These are phyloP conservation scores for Urochloa ruziziensis DNA, from an alignment of 176 grass and related monocot species.

Conservation along the genomic window DNA sequence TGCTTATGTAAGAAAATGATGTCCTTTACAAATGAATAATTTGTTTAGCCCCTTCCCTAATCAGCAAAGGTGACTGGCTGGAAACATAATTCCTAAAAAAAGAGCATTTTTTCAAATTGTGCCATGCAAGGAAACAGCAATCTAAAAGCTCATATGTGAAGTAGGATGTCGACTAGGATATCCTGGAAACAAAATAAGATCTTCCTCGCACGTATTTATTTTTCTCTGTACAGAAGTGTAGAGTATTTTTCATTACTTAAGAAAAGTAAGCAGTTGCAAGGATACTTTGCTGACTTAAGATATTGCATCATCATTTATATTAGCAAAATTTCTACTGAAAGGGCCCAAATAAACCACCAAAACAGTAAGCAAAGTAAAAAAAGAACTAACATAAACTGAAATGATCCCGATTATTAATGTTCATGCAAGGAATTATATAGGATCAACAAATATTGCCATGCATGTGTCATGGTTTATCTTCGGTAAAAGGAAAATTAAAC, in stretches of 20 bases:
- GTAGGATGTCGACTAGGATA: not conserved
- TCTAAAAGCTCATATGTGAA: not conserved
- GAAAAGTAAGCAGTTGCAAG: conserved; percentile 8
- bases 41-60: not conserved
- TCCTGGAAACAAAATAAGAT: conserved; percentile 16
- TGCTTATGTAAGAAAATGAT: not conserved
- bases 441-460: not conserved
- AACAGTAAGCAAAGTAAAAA: not conserved
- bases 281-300: conserved; percentile 15
- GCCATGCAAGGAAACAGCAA: conserved; percentile 23
- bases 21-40: not conserved
- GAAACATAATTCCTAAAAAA: too few species aligned
- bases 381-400: not conserved
- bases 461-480: not conserved
- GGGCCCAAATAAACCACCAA: not conserved
- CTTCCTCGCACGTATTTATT: not conserved
- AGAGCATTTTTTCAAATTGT: not conserved
- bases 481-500: conserved; percentile 7
- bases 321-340: not conserved
- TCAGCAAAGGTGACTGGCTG: conserved; percentile 3
- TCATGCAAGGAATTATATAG: not conserved
- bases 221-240: not conserved
- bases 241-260: conserved; percentile 13
- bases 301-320: conserved; percentile 10
- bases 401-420: not conserved